phyloP scores from a whole-genome alignment of 331 rosid species.

The Malus hybrid region DNA sequence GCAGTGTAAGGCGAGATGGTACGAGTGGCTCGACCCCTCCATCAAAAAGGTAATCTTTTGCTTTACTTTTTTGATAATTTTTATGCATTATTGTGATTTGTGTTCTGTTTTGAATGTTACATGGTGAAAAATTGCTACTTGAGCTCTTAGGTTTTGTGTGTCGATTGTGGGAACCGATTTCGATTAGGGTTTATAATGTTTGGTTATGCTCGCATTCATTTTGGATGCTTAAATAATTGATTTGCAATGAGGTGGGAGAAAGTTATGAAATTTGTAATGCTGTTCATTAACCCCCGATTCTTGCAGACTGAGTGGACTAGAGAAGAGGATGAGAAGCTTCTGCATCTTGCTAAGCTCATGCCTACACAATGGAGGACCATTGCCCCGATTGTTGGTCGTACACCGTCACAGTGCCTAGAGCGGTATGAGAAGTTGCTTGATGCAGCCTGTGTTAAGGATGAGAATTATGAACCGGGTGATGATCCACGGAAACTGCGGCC shows the following conservation, averaged over 20 bases:
- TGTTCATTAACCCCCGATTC: conserved; percentile 6
- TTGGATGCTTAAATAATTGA: neutral
- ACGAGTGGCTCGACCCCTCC: conserved; percentile 95
- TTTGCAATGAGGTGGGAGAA: neutral
- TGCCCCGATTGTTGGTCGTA: conserved; percentile 93
- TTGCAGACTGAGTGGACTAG: conserved; percentile 93
- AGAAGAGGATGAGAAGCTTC: conserved; percentile 93
- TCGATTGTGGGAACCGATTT: neutral
- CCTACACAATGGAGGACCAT: conserved; percentile 97
- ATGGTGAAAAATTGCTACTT: neutral
- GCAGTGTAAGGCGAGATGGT: conserved; percentile 98
- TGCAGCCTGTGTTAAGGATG: conserved; percentile 93
- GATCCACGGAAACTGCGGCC: conserved; percentile 92
- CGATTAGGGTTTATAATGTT: neutral
- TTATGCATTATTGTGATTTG: no score
- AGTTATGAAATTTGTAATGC: neutral
- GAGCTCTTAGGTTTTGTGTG: neutral
- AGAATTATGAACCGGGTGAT: conserved; percentile 89
- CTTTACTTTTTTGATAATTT: neutral
- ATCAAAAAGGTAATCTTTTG: conserved; percentile 55
- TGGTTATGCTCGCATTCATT: neutral
- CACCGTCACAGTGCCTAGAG: conserved; percentile 90
- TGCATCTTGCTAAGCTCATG: conserved; percentile 98
- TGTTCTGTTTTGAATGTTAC: neutral
- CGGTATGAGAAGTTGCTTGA: conserved; percentile 91